Evolutionary conservation across 1,284 basidiomycete species (phyloP).

Genomic region (Puccinia sorghi): DNA sequence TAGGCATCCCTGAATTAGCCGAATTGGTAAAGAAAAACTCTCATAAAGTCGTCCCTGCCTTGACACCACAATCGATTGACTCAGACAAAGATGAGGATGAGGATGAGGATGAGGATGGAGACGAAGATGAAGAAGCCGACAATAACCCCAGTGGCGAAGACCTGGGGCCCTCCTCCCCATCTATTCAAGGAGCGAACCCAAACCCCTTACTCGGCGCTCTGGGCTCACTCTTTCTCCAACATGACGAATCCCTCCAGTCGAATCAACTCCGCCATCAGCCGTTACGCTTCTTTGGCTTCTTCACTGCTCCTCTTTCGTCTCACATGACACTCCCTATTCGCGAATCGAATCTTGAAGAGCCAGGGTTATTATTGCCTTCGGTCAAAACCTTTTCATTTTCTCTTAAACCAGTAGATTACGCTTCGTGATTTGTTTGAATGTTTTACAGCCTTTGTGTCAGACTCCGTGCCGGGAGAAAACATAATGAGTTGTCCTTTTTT

Average conservation of each 20-base stretch:
- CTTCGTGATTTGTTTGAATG: too few relatives aligned
- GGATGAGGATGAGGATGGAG: neutral
- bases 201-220: slow-evolving; percentile 5
- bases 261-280: neutral
- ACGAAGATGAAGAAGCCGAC: neutral
- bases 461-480: too few relatives aligned
- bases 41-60: neutral
- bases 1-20: slow-evolving; percentile 4
- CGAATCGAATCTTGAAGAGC: neutral
- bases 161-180: neutral
- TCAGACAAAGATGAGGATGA: neutral
- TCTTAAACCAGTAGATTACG: neutral
- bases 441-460: neutral
- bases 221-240: slow-evolving; percentile 14
- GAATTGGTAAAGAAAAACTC: slow-evolving; percentile 4
- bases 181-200: neutral
- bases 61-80: neutral
- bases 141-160: neutral
- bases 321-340: neutral
- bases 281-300: slow-evolving; percentile 3
- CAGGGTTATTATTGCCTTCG: too few relatives aligned
- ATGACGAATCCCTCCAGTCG: neutral
- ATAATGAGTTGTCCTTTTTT: neutral
- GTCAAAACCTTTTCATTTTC: neutral
- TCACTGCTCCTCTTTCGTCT: neutral